Percentiles rank a stretch among this genome's conserved stretches.
These are phyloP conservation scores for Wolfiporia cocos DNA, from an alignment of 1,284 basidiomycete species.

Conservation along the genomic window DNA sequence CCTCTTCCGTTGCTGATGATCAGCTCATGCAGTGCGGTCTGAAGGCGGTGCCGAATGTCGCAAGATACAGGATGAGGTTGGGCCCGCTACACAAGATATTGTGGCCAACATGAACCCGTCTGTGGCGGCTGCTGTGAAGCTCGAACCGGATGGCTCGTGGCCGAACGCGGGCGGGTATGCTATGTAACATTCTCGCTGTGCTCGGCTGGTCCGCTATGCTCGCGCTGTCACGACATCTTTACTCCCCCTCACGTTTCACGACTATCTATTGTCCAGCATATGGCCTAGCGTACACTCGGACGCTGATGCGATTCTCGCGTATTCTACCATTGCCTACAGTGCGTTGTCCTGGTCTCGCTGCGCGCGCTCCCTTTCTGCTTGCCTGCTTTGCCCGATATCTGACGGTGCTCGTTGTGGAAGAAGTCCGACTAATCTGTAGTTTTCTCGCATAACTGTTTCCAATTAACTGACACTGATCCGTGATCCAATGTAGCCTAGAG, in stretches of 20 bases:
- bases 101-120: neutral
- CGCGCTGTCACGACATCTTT: too few relatives aligned
- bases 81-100: slow-evolving; percentile 6
- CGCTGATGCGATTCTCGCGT: slow-evolving; percentile 9
- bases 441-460: slow-evolving; percentile 8
- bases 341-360: slow-evolving; percentile 1
- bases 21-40: slow-evolving; percentile 37
- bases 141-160: slow-evolving; percentile 20
- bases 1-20: slow-evolving; percentile 3
- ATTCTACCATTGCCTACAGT: slow-evolving; percentile 2
- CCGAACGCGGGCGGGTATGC: slow-evolving; percentile 14
- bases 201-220: neutral
- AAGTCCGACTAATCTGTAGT: slow-evolving; percentile 5
- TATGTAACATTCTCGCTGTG: slow-evolving; percentile 12
- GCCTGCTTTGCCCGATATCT: neutral
- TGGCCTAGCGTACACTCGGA: slow-evolving; percentile 6
- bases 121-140: slow-evolving; percentile 15
- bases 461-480: neutral
- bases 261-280: too few relatives aligned
- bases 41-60: slow-evolving; percentile 52
- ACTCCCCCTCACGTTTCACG: too few relatives aligned
- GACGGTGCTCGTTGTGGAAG: slow-evolving; percentile 1
- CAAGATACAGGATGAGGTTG: slow-evolving; percentile 30
- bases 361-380: slow-evolving; percentile 2
- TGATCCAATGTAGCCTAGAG: slow-evolving; percentile 20